These are phyloP conservation scores for Spiraea crenata DNA, from an alignment of 331 rosid genomes.

Conservation along the genomic window DNA sequence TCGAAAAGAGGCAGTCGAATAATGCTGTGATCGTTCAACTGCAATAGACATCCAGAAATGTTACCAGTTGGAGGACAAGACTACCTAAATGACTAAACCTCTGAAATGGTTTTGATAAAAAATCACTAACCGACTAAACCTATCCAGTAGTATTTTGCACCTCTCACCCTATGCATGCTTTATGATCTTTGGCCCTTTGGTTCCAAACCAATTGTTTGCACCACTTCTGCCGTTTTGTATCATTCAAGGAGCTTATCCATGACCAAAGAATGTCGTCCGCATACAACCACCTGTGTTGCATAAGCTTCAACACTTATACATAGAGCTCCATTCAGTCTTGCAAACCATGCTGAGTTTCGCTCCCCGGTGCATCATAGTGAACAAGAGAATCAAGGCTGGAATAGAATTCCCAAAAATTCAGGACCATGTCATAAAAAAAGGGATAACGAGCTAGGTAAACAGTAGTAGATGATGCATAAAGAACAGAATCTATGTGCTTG, in stretches of 20 bases:
- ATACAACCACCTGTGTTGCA: slow-evolving; percentile 7
- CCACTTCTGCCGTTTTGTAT: background rate
- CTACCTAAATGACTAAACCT: background rate
- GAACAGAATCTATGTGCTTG: background rate
- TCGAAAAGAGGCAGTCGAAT: background rate
- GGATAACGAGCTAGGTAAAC: slow-evolving; percentile 18
- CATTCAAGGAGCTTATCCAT: background rate
- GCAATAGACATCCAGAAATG: background rate
- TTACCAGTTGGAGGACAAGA: background rate
- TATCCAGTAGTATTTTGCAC: background rate
- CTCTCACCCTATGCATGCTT: background rate
- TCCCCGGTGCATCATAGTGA: slow-evolving; percentile 31
- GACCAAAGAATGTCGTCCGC: background rate
- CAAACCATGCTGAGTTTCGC: background rate
- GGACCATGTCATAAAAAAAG: slow-evolving; percentile 12
- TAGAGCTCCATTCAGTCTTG: slow-evolving; percentile 15
- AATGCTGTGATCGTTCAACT: too few species aligned
- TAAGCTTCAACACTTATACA: background rate
- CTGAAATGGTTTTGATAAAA: background rate
- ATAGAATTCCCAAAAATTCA: slow-evolving; percentile 27
- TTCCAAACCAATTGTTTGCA: background rate
- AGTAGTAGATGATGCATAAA: background rate
- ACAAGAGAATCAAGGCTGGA: slow-evolving; percentile 59
- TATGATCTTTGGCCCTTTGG: background rate
- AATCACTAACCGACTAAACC: background rate